Evolutionary conservation across 2,329 filamentous ascomycete genomes (phyloP), one percentile per base, ranked within the genome.

Genomic region (Blastomyces gilchristii): DNA sequence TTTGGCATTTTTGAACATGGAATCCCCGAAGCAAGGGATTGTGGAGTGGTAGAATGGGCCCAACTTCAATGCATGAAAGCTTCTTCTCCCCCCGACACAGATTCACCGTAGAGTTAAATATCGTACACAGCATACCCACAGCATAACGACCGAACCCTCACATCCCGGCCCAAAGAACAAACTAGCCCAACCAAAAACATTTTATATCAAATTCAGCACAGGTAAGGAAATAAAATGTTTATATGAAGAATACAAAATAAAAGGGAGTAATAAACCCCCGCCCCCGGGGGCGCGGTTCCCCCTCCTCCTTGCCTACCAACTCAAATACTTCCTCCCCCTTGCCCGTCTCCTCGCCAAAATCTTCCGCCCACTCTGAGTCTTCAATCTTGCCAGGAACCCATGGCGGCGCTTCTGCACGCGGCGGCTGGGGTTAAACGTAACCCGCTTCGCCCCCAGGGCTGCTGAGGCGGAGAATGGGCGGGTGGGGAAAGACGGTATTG

Each of bases 321-420:
- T 83, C 73, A 83, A 70, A 59, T 71, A 75, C 67, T 73, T 79
- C 72, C 83, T 77, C 31, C 81, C 80, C 77, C 83, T 85, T 63
- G 78, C 70, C 69, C 77, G 75, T 71, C 84, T 77, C 70, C 83
- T 77, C 73, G 78, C 79, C 67, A 87, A 67, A 58, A 81, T 76
- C 71, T 79, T 79, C 69, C 81, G 74, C 31, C 85, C 85, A 60
- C 78, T 81, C 69, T 80, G 78, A 28, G 78, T 78, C 69, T 77
- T 76, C 65, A 84, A 66, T 68, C 85, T 73, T 11, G 80, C 75
- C 64, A 87, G 70, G 69, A 85, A 87, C 2, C 84, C 84, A 74
- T 85, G 82, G 68, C 84, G 78, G 66, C 85, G 77, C 75, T 87
- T 87, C 71, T 85, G 78, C 52, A 85, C 82, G 54, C 80, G 70